Base-by-base conservation (phyloP, 371 early-diverging fungal species). In the Mortierella sp. region DNA sequence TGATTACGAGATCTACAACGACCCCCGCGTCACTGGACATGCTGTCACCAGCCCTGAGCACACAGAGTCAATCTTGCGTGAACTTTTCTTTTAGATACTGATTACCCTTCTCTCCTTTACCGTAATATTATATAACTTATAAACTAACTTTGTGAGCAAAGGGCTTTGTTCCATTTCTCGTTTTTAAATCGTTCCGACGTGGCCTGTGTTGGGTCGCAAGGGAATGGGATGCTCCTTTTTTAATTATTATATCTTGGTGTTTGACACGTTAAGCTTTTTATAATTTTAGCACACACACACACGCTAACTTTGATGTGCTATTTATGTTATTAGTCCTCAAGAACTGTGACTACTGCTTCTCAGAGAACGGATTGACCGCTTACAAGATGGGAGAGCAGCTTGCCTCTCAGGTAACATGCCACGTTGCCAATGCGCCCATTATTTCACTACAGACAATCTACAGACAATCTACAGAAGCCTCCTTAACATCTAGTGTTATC, bases 341-440 rank as follows among this genome's bases (percentile, higher is more conserved):
- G 26, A 78, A 94, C 72, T 99, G 99, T 85, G 99, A 99, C 81
- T 99, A 87, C 81, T 92, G 93, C 72, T 99, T 99, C 84, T 93
- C 99, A 34, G 99, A 99, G 84, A 99, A 99, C 85, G 99, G 99
- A 8, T 84, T 99, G 57, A 96, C 93, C 17, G 99, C 99, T 30
- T 99, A 93, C 86, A 91, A 94, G 78, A 66, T 87, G 56, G 95
- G 94, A 50, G 51, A 89, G 60, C 78, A 85, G 69, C 82, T 97
- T 49, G 85, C 90, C 12, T 90, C 94, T n/a, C 89, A 90, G 84
- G 93, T 90, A 12, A 9, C 32, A 21, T 17, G 14, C 30, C n/a
- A 23, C 3, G 21, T 17, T 43, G 11, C 50, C 34, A 37, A 28
- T 46, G 48, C 14, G 37, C 37, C 14, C 37, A 34, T 34, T 2